Conservation (phyloP, 2,329 filamentous ascomycete genomes). For the Fusarium sp. region DNA sequence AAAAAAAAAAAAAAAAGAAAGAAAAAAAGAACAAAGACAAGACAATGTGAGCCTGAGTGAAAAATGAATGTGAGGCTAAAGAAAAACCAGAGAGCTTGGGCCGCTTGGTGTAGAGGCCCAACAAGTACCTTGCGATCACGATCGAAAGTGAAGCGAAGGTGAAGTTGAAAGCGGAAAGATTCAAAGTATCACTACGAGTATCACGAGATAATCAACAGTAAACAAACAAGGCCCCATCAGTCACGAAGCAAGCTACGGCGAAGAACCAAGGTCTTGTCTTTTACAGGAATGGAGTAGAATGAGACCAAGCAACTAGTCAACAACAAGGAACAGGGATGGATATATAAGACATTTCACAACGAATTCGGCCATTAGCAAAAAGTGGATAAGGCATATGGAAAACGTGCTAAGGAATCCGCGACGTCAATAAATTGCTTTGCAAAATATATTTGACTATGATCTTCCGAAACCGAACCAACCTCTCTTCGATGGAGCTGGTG, state of each 20-base stretch:
- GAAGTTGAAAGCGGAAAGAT: not conserved
- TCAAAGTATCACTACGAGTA: not conserved
- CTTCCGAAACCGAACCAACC: constrained; percentile 82
- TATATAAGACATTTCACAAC: constrained; percentile 26
- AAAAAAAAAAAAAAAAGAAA: no score
- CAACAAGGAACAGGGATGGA: constrained; percentile 23
- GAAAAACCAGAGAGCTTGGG: constrained; percentile 12
- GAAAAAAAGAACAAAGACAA: not conserved
- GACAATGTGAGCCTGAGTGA: not conserved
- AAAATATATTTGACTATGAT: constrained; percentile 46
- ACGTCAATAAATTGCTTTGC: constrained; percentile 24
- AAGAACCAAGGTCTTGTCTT: constrained; percentile 18
- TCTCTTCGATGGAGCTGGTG: constrained; percentile 62
- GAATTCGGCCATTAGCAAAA: not conserved
- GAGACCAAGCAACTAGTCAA: constrained; percentile 25
- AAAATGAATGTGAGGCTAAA: not conserved
- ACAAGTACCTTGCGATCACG: constrained; percentile 8
- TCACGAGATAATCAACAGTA: constrained; percentile 9
- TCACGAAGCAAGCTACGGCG: constrained; percentile 4
- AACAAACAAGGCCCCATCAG: constrained; percentile 28
- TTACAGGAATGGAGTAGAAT: constrained; percentile 38
- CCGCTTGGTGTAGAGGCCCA: constrained; percentile 6
- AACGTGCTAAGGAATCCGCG: constrained; percentile 16
- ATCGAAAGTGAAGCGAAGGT: not conserved
- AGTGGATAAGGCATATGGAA: constrained; percentile 1